Conservation (phyloP, 1,284 basidiomycete genomes). For the Phlebopus sp. region DNA sequence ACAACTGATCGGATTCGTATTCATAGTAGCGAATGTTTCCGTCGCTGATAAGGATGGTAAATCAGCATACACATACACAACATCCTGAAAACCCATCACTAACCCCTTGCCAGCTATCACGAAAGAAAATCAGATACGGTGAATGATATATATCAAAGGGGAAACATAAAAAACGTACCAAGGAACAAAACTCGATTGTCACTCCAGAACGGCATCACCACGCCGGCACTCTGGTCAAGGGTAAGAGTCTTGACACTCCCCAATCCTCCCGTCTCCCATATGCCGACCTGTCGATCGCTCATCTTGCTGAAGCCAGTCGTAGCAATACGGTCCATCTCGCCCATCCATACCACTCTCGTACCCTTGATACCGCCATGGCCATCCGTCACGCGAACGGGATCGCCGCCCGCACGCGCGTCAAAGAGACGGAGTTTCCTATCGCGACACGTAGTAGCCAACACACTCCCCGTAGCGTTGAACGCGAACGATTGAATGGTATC, state of each 20-base stretch:
- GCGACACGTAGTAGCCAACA: conserved; percentile 79
- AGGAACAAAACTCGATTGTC: conserved; percentile 95
- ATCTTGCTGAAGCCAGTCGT: conserved; percentile 96
- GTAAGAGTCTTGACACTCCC: conserved; percentile 72
- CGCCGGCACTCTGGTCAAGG: conserved; percentile 88
- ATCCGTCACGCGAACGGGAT: conserved; percentile 80
- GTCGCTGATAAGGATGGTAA: conserved; percentile 49
- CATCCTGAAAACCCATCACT: conserved; percentile 17
- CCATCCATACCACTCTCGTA: conserved; percentile 88
- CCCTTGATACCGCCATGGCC: conserved; percentile 95
- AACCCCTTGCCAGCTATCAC: conserved; percentile 72
- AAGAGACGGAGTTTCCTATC: conserved; percentile 93
- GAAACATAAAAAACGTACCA: conserved; percentile 55
- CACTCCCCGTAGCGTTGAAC: conserved; percentile 82
- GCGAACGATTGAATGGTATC: conserved; percentile 88
- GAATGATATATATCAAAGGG: background rate
- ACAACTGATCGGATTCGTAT: conserved; percentile 84
- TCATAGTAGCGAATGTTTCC: conserved; percentile 97
- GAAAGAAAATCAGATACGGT: conserved; percentile 3
- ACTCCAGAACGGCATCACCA: conserved; percentile 96
- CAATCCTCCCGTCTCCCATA: conserved; percentile 83
- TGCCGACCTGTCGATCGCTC: conserved; percentile 85
- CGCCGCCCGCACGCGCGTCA: conserved; percentile 79
- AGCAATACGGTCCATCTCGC: conserved; percentile 82
- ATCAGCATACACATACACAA: conserved; percentile 20